Conservation (phyloP, 2,329 filamentous ascomycete genomes). For the Aspergillus carbonarius region DNA sequence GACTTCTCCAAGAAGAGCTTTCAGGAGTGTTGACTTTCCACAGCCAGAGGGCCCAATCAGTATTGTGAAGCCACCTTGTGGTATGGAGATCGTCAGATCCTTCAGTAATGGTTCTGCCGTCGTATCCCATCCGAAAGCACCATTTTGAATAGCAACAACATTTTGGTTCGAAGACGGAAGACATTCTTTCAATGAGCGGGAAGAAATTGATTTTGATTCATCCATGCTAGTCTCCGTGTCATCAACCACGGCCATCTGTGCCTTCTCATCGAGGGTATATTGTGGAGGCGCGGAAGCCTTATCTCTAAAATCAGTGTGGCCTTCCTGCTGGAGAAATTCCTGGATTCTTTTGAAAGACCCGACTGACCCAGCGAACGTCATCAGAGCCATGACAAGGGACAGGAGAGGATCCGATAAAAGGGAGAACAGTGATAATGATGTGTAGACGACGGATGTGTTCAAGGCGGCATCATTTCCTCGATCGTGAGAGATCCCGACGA, state of each 20-base stretch:
- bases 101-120: conserved; percentile 44
- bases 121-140: conserved; percentile 49
- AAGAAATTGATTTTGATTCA: conserved; percentile 24
- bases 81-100: conserved; percentile 42
- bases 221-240: conserved; percentile 26
- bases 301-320: conserved; percentile 28
- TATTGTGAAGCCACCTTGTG: conserved; percentile 48
- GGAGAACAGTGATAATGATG: conserved; percentile 49
- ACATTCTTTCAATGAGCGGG: conserved; percentile 22
- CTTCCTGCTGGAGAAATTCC: conserved; percentile 42
- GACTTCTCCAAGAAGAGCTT: conserved; percentile 47
- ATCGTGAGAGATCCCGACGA: conserved; percentile 41
- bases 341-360: conserved; percentile 51
- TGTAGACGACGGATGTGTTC: conserved; percentile 46
- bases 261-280: conserved; percentile 21
- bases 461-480: conserved; percentile 32
- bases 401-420: conserved; percentile 48
- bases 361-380: conserved; percentile 45
- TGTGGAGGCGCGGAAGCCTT: conserved; percentile 12
- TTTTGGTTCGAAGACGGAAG: conserved; percentile 18
- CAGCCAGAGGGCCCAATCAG: conserved; percentile 53
- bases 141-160: conserved; percentile 45
- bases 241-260: conserved; percentile 18
- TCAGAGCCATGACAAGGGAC: conserved; percentile 47
- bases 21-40: conserved; percentile 54